Percentiles rank a stretch among this genome's conserved stretches.
These are phyloP conservation scores for Diplodia seriata DNA, from an alignment of 2,329 filamentous ascomycete species.

Conservation along the genomic window DNA sequence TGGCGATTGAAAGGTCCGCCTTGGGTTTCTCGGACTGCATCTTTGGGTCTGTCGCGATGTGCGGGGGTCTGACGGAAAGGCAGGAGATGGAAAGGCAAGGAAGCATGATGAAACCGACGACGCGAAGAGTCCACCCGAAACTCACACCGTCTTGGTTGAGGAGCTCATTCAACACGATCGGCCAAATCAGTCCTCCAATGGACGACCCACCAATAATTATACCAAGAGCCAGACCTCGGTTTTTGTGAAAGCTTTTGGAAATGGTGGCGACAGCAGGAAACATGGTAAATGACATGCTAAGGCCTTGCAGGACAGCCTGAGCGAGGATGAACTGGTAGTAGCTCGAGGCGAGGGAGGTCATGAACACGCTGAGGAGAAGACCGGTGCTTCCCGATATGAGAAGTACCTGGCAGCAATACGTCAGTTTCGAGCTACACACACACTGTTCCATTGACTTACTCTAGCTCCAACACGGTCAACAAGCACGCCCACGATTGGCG, in stretches of 20 bases:
- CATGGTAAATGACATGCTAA: constrained; percentile 52
- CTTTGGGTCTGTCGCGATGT: background rate
- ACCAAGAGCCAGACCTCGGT: constrained; percentile 51
- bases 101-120: constrained; percentile 66
- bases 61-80: constrained; percentile 38
- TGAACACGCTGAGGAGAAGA: constrained; percentile 4
- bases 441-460: background rate
- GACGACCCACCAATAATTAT: constrained; percentile 51
- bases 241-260: constrained; percentile 52
- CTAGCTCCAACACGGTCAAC: background rate
- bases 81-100: constrained; percentile 46
- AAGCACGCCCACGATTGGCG: background rate
- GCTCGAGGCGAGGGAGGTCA: constrained; percentile 38
- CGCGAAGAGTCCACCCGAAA: constrained; percentile 68
- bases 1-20: background rate
- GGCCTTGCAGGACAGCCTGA: constrained; percentile 51
- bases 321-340: constrained; percentile 47
- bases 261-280: constrained; percentile 49
- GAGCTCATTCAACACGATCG: constrained; percentile 57
- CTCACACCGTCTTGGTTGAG: constrained; percentile 57
- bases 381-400: background rate
- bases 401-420: background rate
- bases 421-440: background rate
- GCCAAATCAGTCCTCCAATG: constrained; percentile 49
- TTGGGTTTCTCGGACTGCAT: background rate